Evolutionary conservation across 2,329 filamentous ascomycete genomes (phyloP).

Genomic region (Penicillium polonicum): DNA sequence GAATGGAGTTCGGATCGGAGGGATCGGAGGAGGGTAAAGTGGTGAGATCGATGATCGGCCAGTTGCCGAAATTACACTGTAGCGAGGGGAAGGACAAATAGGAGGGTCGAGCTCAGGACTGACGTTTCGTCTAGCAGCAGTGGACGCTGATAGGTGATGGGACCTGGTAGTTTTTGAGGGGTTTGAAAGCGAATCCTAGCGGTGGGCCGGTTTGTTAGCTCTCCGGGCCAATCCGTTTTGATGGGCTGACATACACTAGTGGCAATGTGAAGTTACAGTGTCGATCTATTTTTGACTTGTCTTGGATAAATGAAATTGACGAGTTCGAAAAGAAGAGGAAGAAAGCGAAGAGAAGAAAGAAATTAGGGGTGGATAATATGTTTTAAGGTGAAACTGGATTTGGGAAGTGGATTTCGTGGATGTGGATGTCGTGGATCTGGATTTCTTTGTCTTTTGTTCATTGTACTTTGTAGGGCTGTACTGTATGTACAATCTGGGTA

Average conservation of each 20-base stretch:
- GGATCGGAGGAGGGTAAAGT: constrained; percentile 5
- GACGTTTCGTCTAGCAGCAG: constrained; percentile 28
- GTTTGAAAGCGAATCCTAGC: constrained; percentile 8
- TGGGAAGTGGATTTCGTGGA: neutral
- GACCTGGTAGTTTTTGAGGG: constrained; percentile 3
- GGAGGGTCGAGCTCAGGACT: constrained; percentile 16
- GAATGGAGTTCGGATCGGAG: constrained; percentile 8
- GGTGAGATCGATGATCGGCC: constrained; percentile 7
- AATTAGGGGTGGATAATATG: neutral
- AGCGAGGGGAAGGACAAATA: constrained; percentile 17
- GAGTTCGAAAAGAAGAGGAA: neutral
- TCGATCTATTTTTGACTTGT: neutral
- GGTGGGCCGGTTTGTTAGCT: constrained; percentile 23
- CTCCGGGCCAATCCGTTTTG: constrained; percentile 7
- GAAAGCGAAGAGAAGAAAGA: neutral
- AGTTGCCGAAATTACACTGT: constrained; percentile 8
- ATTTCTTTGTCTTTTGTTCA: constrained; percentile 1
- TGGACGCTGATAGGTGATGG: constrained; percentile 18
- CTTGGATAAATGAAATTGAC: too few species aligned
- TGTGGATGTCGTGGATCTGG: neutral
- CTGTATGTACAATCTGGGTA: neutral
- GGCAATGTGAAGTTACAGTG: neutral
- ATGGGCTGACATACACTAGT: constrained; percentile 1
- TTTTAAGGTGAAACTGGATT: neutral
- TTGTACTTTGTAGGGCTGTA: neutral